Conservation (phyloP, 495 filamentous ascomycete genomes). For the Polyplosphaeria fusca region DNA sequence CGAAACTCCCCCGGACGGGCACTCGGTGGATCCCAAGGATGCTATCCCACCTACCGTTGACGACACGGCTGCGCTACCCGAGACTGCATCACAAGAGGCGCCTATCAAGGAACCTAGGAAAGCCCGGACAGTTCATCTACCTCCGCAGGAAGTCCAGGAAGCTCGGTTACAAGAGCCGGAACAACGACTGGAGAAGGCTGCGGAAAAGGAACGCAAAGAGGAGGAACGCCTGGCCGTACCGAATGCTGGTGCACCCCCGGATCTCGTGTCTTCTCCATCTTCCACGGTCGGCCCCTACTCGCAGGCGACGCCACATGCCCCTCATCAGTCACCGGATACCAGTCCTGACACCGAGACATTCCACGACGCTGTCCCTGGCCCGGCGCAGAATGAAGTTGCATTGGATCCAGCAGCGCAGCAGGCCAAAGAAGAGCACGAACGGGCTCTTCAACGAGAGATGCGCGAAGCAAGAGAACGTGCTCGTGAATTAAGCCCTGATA, state of each 20-base stretch:
- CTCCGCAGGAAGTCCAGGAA: conserved; percentile 40
- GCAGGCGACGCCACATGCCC: conserved; percentile 43
- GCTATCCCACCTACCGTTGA: conserved; percentile 26
- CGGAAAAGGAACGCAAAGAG: conserved; percentile 29
- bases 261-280: conserved; percentile 42
- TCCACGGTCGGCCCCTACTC: conserved; percentile 45
- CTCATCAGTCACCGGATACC: conserved; percentile 49
- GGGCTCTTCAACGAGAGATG: conserved; percentile 39
- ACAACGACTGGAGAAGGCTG: conserved; percentile 28
- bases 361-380: conserved; percentile 41
- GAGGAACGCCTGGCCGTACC: conserved; percentile 23
- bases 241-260: conserved; percentile 13
- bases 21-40: conserved; percentile 21
- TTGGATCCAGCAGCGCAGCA: conserved; percentile 34
- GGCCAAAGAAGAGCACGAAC: conserved; percentile 44
- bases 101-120: background rate
- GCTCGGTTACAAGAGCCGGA: conserved; percentile 34
- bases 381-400: conserved; percentile 34
- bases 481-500: conserved; percentile 33
- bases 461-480: conserved; percentile 40
- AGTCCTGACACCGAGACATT: conserved; percentile 53
- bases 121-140: conserved; percentile 39
- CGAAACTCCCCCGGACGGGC: conserved; percentile 18
- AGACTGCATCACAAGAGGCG: conserved; percentile 14
- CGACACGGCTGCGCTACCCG: conserved; percentile 23